Evolutionary conservation across 108 stramenopile species (phyloP).

Genomic region (Skeletonema costatum): DNA sequence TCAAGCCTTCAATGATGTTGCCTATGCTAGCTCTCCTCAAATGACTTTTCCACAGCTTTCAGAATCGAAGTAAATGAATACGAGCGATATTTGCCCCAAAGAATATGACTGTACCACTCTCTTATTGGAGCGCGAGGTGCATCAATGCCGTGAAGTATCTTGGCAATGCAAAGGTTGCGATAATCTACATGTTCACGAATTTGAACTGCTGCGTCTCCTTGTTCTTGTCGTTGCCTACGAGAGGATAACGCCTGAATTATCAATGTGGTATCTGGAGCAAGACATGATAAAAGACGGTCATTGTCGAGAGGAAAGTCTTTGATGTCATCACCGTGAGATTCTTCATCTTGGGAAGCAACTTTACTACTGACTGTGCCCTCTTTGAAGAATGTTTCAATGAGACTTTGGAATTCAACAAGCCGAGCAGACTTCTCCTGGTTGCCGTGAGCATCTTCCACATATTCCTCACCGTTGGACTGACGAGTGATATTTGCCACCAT

Average conservation of each 20-base stretch:
- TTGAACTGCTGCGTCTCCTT: slow-evolving; percentile 10
- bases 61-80: slow-evolving; percentile 48
- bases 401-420: slow-evolving; percentile 63
- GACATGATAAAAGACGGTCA: slow-evolving; percentile 19
- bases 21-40: not conserved
- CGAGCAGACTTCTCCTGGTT: slow-evolving; percentile 52
- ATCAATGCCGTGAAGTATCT: slow-evolving; percentile 83
- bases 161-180: slow-evolving; percentile 66
- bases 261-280: slow-evolving; percentile 39
- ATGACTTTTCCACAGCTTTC: slow-evolving; percentile 24
- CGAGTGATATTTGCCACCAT: slow-evolving; percentile 40
- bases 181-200: slow-evolving; percentile 63
- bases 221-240: slow-evolving; percentile 30
- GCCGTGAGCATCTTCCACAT: slow-evolving; percentile 9
- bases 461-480: slow-evolving; percentile 15
- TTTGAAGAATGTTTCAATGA: slow-evolving; percentile 57
- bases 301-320: slow-evolving; percentile 36
- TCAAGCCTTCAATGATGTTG: too few relatives aligned
- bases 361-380: not conserved
- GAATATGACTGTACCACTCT: slow-evolving; percentile 52
- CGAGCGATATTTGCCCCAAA: slow-evolving; percentile 74
- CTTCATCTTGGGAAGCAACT: slow-evolving; percentile 4
- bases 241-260: slow-evolving; percentile 46
- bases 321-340: slow-evolving; percentile 20
- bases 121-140: slow-evolving; percentile 55